These are phyloP conservation scores for Chamaecrista fasciculata DNA, from an alignment of 306 rosid genomes.

Conservation along the genomic window DNA sequence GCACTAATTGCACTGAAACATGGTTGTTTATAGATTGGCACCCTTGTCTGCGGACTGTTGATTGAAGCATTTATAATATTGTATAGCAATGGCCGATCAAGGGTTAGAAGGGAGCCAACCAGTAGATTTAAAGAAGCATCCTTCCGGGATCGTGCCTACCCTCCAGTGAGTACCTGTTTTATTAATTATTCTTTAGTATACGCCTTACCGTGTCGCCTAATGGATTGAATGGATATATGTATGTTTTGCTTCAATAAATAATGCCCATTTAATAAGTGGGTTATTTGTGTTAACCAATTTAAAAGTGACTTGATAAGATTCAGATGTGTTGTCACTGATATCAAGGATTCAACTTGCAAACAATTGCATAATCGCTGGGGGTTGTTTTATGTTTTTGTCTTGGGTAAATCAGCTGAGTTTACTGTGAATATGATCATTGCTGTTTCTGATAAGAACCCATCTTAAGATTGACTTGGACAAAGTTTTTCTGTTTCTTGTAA, in stretches of 20 bases:
- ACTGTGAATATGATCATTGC: too few relatives aligned
- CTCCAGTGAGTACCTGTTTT: slow-evolving; percentile 75
- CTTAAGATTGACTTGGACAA: too few relatives aligned
- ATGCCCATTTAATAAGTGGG: not conserved
- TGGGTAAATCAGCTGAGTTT: too few relatives aligned
- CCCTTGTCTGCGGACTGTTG: not conserved
- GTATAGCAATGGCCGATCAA: slow-evolving; percentile 71
- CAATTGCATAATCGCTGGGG: not conserved
- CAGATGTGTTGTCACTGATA: not conserved
- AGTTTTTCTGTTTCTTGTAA: too few relatives aligned
- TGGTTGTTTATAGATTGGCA: slow-evolving; percentile 3
- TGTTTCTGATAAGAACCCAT: too few relatives aligned
- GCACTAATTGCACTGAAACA: slow-evolving; percentile 6
- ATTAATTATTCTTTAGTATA: not conserved
- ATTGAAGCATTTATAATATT: slow-evolving; percentile 20
- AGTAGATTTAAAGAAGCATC: slow-evolving; percentile 75
- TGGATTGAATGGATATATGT: too few relatives aligned
- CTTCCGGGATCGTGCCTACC: slow-evolving; percentile 94
- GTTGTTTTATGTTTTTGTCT: not conserved
- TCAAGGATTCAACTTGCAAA: not conserved
- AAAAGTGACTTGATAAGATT: not conserved
- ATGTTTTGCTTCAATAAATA: not conserved
- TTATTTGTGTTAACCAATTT: not conserved
- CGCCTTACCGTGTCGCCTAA: not conserved
- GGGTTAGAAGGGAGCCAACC: slow-evolving; percentile 86